These are phyloP conservation scores for Stevia rebaudiana DNA, from an alignment of 140 eudicot species.

Conservation along the genomic window DNA sequence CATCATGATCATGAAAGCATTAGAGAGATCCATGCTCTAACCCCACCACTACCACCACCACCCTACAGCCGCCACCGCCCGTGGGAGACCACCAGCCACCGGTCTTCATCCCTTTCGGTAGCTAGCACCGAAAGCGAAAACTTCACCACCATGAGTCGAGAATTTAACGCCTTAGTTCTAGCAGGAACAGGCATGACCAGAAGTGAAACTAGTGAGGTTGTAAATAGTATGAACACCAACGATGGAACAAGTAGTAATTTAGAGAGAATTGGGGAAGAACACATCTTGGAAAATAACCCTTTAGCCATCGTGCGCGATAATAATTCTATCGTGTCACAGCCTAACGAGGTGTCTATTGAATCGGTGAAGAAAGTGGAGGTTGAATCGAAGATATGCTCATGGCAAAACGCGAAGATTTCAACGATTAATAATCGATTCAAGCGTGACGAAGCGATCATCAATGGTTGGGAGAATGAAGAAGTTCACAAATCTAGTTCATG, in stretches of 20 bases:
- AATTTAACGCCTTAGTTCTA: constrained; percentile 70
- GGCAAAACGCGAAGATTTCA: constrained; percentile 83
- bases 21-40: constrained; percentile 75
- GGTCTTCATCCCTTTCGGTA: constrained; percentile 46
- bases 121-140: constrained; percentile 52
- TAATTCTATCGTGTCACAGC: constrained; percentile 41
- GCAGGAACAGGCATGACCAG: constrained; percentile 59
- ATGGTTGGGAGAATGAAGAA: constrained; percentile 80
- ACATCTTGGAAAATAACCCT: constrained; percentile 45
- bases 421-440: constrained; percentile 80
- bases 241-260: constrained; percentile 29
- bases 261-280: constrained; percentile 67
- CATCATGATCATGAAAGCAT: constrained; percentile 34
- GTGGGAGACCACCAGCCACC: constrained; percentile 44
- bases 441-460: constrained; percentile 71
- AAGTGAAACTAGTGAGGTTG: constrained; percentile 31
- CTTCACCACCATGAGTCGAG: constrained; percentile 74
- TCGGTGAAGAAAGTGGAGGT: constrained; percentile 82
- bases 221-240: constrained; percentile 19
- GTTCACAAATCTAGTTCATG: constrained; percentile 61
- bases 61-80: constrained; percentile 33
- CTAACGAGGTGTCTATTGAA: constrained; percentile 26
- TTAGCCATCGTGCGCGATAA: constrained; percentile 31
- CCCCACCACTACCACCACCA: constrained; percentile 46
- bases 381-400: constrained; percentile 73